Evolutionary conservation across 2,329 filamentous ascomycete species (phyloP).

Genomic region (Fusarium palustre): DNA sequence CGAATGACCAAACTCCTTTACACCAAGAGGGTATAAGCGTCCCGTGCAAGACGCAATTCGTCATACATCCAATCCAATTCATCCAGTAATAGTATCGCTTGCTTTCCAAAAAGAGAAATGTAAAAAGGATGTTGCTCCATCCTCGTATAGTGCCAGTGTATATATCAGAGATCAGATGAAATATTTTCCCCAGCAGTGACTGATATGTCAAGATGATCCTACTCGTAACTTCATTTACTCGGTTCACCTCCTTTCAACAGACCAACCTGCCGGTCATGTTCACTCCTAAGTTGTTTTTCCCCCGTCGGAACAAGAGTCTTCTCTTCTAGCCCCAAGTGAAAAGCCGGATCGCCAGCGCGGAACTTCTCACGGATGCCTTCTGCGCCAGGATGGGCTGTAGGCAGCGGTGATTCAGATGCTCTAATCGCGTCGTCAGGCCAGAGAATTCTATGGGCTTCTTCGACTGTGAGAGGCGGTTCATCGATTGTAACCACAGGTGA

Average conservation of each 20-base stretch:
- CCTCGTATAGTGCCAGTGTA: neutral
- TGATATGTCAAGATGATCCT: neutral
- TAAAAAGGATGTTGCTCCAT: neutral
- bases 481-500: slow-evolving; percentile 37
- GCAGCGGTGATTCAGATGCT: slow-evolving; percentile 22
- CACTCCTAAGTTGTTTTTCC: slow-evolving; percentile 52
- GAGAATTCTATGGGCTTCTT: slow-evolving; percentile 55
- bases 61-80: neutral
- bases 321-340: slow-evolving; percentile 51
- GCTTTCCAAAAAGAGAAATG: neutral
- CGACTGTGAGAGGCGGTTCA: slow-evolving; percentile 54
- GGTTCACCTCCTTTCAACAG: slow-evolving; percentile 39
- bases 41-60: slow-evolving; percentile 12
- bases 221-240: slow-evolving; percentile 29
- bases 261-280: slow-evolving; percentile 48
- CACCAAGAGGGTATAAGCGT: slow-evolving; percentile 37
- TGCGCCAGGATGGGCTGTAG: slow-evolving; percentile 22
- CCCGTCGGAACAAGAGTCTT: slow-evolving; percentile 54
- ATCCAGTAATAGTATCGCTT: slow-evolving; percentile 2
- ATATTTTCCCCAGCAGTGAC: neutral
- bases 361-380: slow-evolving; percentile 57
- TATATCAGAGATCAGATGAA: neutral
- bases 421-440: slow-evolving; percentile 52
- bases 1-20: slow-evolving; percentile 21
- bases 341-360: slow-evolving; percentile 51